A percentile compares a stretch with the other conserved stretches of the same genome.
Evolutionary conservation across 2,329 filamentous ascomycete genomes (phyloP).

Genomic region (Diaporthe vexans): DNA sequence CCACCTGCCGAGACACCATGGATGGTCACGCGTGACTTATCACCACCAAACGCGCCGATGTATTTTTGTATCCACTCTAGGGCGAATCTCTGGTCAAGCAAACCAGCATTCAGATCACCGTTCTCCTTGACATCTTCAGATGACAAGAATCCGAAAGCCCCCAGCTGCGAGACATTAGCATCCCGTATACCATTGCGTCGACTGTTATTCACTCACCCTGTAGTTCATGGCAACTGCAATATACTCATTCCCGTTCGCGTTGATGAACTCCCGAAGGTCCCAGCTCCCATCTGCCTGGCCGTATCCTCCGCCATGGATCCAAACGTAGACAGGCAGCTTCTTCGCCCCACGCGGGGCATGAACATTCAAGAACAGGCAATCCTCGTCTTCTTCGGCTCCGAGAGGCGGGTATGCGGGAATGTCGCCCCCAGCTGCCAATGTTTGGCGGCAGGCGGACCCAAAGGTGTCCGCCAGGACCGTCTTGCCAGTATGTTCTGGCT

Average conservation of each 20-base stretch:
- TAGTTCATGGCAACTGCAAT: slow-evolving; percentile 8
- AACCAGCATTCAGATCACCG: not conserved
- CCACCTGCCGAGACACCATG: slow-evolving; percentile 9
- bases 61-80: slow-evolving; percentile 2
- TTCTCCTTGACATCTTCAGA: slow-evolving; percentile 8
- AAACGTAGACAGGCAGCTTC: slow-evolving; percentile 7
- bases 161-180: slow-evolving; percentile 1
- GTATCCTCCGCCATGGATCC: slow-evolving; percentile 7
- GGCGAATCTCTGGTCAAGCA: slow-evolving; percentile 12
- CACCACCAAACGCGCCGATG: not conserved
- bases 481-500: not conserved
- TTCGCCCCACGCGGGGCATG: not conserved
- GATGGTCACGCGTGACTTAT: not conserved
- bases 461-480: not conserved
- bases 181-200: no score
- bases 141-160: slow-evolving; percentile 9
- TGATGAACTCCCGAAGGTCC: slow-evolving; percentile 4
- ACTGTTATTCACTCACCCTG: not conserved
- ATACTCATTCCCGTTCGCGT: not conserved
- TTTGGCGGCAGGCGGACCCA: not conserved
- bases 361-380: slow-evolving; percentile 9
- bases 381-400: not conserved
- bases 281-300: not conserved
- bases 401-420: not conserved
- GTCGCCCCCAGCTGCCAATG: not conserved